Evolutionary conservation across 1,284 basidiomycete species (phyloP).

Genomic region (Afroboletus lepidellus): DNA sequence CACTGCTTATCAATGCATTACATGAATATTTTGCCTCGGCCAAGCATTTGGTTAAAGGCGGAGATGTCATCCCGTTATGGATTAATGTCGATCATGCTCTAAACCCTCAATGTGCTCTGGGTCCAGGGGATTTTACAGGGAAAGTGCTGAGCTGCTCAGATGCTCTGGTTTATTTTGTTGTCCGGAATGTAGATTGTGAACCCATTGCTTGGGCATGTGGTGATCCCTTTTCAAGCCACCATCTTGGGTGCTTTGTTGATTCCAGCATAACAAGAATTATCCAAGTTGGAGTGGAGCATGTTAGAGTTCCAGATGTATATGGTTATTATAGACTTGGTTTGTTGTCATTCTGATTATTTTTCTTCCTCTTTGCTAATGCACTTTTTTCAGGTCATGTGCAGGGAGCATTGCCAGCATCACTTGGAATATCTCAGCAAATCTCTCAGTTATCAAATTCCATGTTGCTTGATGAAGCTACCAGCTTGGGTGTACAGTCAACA

Average conservation of each 20-base stretch:
- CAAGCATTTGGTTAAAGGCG: constrained; percentile 69
- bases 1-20: constrained; percentile 66
- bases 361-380: constrained; percentile 5
- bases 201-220: constrained; percentile 38
- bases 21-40: constrained; percentile 62
- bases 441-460: constrained; percentile 55
- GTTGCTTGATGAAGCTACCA: constrained; percentile 50
- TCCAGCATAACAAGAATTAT: constrained; percentile 69
- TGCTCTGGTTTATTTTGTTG: constrained; percentile 69
- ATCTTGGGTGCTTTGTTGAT: constrained; percentile 88
- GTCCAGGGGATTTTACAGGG: constrained; percentile 6
- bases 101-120: constrained; percentile 17
- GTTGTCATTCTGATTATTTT: constrained; percentile 10
- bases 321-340: constrained; percentile 56
- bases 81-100: constrained; percentile 55
- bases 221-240: constrained; percentile 54
- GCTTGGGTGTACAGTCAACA: constrained; percentile 62
- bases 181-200: constrained; percentile 77
- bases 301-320: constrained; percentile 59
- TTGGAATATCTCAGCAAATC: constrained; percentile 41
- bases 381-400: constrained; percentile 13
- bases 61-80: constrained; percentile 78
- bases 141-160: constrained; percentile 22
- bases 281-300: constrained; percentile 77
- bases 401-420: neutral